Evolutionary conservation across 768 basidiomycete species (phyloP).

Genomic region (Lactifluus echinatus): DNA sequence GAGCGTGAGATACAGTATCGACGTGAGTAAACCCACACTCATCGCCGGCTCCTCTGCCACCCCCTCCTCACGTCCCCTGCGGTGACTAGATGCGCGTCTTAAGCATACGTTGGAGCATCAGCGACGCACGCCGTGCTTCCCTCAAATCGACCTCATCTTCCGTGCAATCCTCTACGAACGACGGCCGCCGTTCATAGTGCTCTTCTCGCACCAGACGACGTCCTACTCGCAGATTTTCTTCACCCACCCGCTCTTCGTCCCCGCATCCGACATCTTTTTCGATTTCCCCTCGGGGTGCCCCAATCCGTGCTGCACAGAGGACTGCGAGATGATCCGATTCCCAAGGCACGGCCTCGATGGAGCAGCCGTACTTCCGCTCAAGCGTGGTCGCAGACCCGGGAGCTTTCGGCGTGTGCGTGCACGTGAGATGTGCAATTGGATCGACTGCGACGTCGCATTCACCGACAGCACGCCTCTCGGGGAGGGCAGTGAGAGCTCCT

Average conservation of each 20-base stretch:
- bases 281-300: slow-evolving; percentile 76
- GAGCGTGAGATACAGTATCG: slow-evolving; percentile 61
- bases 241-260: slow-evolving; percentile 62
- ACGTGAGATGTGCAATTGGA: slow-evolving; percentile 76
- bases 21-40: slow-evolving; percentile 32
- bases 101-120: slow-evolving; percentile 58
- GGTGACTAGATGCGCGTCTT: slow-evolving; percentile 50
- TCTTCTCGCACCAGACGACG: slow-evolving; percentile 73
- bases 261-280: slow-evolving; percentile 61
- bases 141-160: slow-evolving; percentile 70
- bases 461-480: slow-evolving; percentile 40
- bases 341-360: slow-evolving; percentile 54
- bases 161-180: slow-evolving; percentile 72
- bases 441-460: slow-evolving; percentile 61
- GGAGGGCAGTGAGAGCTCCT: slow-evolving; percentile 26
- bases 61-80: slow-evolving; percentile 1
- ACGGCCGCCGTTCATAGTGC: slow-evolving; percentile 63
- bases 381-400: slow-evolving; percentile 39
- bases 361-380: slow-evolving; percentile 55
- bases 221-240: slow-evolving; percentile 80
- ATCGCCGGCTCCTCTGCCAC: not conserved
- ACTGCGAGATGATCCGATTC: slow-evolving; percentile 78
- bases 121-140: slow-evolving; percentile 70
- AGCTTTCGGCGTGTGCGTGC: slow-evolving; percentile 36
- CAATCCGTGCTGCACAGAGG: slow-evolving; percentile 70